phyloP scores from a whole-genome alignment of 306 rosid species.

The Trichosanthes truncata region DNA sequence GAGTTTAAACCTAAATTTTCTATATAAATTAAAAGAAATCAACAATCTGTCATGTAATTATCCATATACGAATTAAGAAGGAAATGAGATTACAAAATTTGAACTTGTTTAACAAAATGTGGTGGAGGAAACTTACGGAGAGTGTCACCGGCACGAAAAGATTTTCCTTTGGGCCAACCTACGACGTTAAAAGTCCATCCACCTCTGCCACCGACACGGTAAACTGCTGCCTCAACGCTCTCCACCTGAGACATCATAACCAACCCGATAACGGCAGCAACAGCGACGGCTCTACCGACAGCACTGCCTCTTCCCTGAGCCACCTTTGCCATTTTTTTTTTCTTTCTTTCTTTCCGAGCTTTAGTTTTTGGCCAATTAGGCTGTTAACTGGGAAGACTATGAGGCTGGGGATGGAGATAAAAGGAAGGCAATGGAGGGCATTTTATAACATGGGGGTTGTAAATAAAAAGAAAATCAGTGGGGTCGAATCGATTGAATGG shows the following conservation, averaged over 20 bases:
- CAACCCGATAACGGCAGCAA: conserved; percentile 16
- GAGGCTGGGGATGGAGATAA: not conserved
- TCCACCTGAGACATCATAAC: conserved; percentile 25
- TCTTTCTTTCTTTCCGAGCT: no score
- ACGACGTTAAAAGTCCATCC: conserved; percentile 49
- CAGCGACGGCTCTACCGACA: not conserved
- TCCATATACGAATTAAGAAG: no score
- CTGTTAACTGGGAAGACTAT: not conserved
- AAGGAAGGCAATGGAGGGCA: not conserved
- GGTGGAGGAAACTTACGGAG: conserved; percentile 24
- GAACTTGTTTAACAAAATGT: no score
- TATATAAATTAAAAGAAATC: no score
- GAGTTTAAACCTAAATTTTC: no score
- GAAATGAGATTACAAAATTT: no score
- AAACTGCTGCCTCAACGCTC: conserved; percentile 27
- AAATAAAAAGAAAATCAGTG: not conserved
- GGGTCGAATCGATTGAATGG: not conserved
- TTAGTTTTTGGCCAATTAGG: not conserved
- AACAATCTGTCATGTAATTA: no score
- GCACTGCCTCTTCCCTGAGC: conserved; percentile 68
- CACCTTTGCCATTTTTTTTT: conserved; percentile 10
- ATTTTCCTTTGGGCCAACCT: conserved; percentile 47
- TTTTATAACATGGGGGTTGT: not conserved
- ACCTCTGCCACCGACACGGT: conserved; percentile 36
- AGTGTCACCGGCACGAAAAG: conserved; percentile 42